Base-by-base conservation (phyloP, 495 filamentous ascomycete species). In the Hapsidospora chrysogenum region DNA sequence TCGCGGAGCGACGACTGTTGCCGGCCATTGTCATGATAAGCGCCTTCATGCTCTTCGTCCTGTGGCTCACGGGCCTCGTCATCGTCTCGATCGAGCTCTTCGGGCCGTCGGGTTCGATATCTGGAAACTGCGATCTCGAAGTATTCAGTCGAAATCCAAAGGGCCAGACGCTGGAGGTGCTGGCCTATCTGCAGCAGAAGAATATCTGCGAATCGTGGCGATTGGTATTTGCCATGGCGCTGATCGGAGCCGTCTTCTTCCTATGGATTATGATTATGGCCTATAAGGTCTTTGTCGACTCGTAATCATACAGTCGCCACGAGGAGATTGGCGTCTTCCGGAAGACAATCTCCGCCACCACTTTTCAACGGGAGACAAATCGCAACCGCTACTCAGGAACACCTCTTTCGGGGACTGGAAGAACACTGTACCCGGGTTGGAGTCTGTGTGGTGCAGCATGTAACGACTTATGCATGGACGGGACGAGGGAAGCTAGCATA, bases 181-280 rank as follows among this genome's bases (percentile, higher is more conserved):
- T 94, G 45, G 86, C 84, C 4, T 92, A 79, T 74, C 56, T 96
- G 55, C 68, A 92, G 57, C 86, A 93, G 64, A 64, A 71, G 47
- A 83, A 68, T 23, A 85, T 93, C 36, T 95, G 86, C 44, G 55
- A 65, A 45, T 61, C 55, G 41, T 80, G 74, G 76, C 54, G 67
- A 39, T 70, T 74, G 0, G 68, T 61, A 7, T 77, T 74, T 50
- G 71, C 72, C 16, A 78, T 78, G 46, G 79, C 75, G 43, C 53
- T 92, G 33, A 68, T 93, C 4, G 87, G 81, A 31, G 72, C 63
- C 8, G 69, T 96, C 17, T 92, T 94, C 49, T 70, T 92, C 48
- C 45, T 95, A 5, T 96, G 85, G 86, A 87, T 96, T 64, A 85
- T 94, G 52, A 60, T 96, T 31, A 83, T 96, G 76, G 76, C 78